Evolutionary conservation across 2,329 filamentous ascomycete species (phyloP).

Genomic region (Botrytis tulipae): DNA sequence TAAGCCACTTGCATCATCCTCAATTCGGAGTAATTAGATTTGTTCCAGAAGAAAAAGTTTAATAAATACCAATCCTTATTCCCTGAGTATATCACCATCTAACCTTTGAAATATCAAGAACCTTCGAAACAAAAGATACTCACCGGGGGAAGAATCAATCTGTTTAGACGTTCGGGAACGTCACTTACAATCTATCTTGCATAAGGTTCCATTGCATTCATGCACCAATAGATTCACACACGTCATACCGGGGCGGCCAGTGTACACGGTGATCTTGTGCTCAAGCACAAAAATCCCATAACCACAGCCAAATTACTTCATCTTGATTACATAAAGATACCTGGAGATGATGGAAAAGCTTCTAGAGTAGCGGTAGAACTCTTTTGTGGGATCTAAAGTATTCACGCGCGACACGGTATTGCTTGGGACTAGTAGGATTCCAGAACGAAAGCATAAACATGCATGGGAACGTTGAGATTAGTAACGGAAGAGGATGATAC

Average conservation of each 20-base stretch:
- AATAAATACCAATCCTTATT: not conserved
- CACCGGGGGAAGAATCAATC: not conserved
- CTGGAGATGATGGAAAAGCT: not conserved
- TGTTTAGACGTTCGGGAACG: not conserved
- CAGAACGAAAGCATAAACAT: not conserved
- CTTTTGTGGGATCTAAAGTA: not conserved
- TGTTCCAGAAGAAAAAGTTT: conserved; percentile 14
- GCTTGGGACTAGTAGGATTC: not conserved
- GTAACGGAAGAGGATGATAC: not conserved
- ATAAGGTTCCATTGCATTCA: conserved; percentile 14
- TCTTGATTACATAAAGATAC: not conserved
- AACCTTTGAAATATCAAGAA: not conserved
- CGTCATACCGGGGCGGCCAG: conserved; percentile 18
- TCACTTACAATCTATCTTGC: not conserved
- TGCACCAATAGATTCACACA: not conserved
- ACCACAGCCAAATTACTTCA: conserved; percentile 12
- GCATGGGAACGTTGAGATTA: not conserved
- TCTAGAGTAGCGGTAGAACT: not conserved
- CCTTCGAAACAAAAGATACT: not conserved
- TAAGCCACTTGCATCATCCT: conserved; percentile 13
- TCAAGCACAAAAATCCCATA: not conserved
- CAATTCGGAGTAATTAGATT: not conserved
- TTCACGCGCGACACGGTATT: not conserved
- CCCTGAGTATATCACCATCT: not conserved
- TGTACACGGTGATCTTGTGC: not conserved